phyloP scores from a whole-genome alignment of 345 rosid species.

The Populus simonii region DNA sequence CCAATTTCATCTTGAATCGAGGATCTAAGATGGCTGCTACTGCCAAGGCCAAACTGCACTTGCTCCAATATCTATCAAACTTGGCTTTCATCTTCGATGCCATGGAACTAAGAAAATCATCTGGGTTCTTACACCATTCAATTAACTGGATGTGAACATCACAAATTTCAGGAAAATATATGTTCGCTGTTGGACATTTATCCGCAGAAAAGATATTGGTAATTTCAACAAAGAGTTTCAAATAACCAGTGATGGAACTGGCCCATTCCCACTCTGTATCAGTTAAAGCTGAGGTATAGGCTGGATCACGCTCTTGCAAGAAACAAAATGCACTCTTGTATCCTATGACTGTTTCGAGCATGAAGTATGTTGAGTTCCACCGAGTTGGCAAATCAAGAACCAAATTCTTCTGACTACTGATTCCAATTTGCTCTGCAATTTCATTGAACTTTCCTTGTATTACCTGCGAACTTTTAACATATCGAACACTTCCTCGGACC shows the following conservation, averaged over 20 bases:
- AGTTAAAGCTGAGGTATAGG: constrained; percentile 48
- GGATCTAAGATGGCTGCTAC: constrained; percentile 91
- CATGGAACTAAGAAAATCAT: constrained; percentile 57
- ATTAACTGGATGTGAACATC: constrained; percentile 78
- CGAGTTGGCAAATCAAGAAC: constrained; percentile 54
- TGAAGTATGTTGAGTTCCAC: constrained; percentile 75
- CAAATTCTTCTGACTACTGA: constrained; percentile 49
- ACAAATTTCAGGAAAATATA: constrained; percentile 83
- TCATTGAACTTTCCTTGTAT: constrained; percentile 64
- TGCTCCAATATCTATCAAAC: constrained; percentile 84
- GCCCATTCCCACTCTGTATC: constrained; percentile 85
- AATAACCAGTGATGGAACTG: constrained; percentile 49
- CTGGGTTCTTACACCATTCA: constrained; percentile 84
- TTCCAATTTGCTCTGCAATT: constrained; percentile 63
- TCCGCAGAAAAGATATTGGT: constrained; percentile 50
- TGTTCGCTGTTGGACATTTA: constrained; percentile 73
- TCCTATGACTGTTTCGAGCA: constrained; percentile 76
- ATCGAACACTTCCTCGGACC: constrained; percentile 68
- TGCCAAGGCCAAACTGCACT: constrained; percentile 83
- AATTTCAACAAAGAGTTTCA: constrained; percentile 62
- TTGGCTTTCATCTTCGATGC: constrained; percentile 75
- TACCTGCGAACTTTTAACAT: constrained; percentile 72
- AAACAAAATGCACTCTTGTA: constrained; percentile 58
- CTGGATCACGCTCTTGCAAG: constrained; percentile 61
- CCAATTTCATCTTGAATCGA: constrained; percentile 87